Percentiles rank a stretch among this genome's conserved stretches.
These are phyloP conservation scores for Harringtonia lauricola DNA, from an alignment of 2,329 filamentous ascomycete species.

Conservation along the genomic window DNA sequence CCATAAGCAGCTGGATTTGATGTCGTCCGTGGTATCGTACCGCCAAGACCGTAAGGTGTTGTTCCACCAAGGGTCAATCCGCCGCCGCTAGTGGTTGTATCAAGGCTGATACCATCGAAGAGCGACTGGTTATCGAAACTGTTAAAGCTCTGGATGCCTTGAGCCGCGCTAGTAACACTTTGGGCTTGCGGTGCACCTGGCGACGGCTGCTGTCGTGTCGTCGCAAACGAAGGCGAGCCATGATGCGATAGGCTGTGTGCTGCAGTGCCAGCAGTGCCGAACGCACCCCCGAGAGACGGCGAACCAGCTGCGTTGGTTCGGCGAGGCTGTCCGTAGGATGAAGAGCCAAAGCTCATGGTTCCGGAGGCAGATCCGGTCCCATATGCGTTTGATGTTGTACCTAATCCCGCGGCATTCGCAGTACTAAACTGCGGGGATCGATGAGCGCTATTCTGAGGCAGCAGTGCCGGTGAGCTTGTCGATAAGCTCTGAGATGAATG, in stretches of 20 bases:
- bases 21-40: conserved; percentile 15
- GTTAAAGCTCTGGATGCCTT: conserved; percentile 13
- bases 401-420: not conserved
- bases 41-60: conserved; percentile 14
- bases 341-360: conserved; percentile 8
- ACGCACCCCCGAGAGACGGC: conserved; percentile 9
- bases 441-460: conserved; percentile 5
- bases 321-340: conserved; percentile 8
- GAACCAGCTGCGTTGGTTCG: conserved; percentile 8
- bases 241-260: conserved; percentile 8
- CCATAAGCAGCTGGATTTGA: conserved; percentile 10
- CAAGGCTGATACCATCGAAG: conserved; percentile 19
- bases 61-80: conserved; percentile 14
- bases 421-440: conserved; percentile 10
- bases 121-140: conserved; percentile 12
- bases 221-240: conserved; percentile 10
- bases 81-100: conserved; percentile 14
- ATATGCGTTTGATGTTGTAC: conserved; percentile 2
- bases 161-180: conserved; percentile 3
- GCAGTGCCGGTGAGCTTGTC: conserved; percentile 8
- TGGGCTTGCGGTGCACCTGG: conserved; percentile 7
- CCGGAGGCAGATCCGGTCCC: not conserved
- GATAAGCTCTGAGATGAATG: conserved; percentile 14
- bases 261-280: conserved; percentile 1
- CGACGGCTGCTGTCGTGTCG: conserved; percentile 11